These are phyloP conservation scores for Trichoderma asperellum DNA, from an alignment of 2,329 filamentous ascomycete genomes.

Conservation along the genomic window DNA sequence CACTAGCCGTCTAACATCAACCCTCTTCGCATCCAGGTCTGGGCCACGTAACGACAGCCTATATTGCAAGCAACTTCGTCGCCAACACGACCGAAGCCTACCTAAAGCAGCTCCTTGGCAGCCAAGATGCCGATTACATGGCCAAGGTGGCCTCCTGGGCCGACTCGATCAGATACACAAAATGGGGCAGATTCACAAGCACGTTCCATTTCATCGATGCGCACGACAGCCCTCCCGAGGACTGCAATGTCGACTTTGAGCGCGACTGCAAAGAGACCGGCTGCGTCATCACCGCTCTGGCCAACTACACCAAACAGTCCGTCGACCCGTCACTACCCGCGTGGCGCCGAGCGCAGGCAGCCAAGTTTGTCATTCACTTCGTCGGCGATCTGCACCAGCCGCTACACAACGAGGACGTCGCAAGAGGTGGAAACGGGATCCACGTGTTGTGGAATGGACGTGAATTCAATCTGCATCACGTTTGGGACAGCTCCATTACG, in stretches of 20 bases:
- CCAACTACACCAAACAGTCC: slow-evolving; percentile 63
- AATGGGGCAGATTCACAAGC: slow-evolving; percentile 63
- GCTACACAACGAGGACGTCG: slow-evolving; percentile 66
- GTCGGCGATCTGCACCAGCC: slow-evolving; percentile 72
- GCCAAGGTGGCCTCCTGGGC: slow-evolving; percentile 69
- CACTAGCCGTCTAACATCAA: not conserved
- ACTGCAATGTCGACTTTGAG: slow-evolving; percentile 60
- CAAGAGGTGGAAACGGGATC: slow-evolving; percentile 70
- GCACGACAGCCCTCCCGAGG: slow-evolving; percentile 61
- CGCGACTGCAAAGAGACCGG: slow-evolving; percentile 65
- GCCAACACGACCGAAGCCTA: slow-evolving; percentile 57
- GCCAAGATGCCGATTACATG: slow-evolving; percentile 60
- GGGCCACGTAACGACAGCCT: slow-evolving; percentile 68
- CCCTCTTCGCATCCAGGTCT: slow-evolving; percentile 48
- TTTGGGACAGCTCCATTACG: slow-evolving; percentile 73
- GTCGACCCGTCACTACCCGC: slow-evolving; percentile 51
- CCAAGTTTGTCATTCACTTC: slow-evolving; percentile 71
- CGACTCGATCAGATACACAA: slow-evolving; percentile 67
- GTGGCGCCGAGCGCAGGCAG: slow-evolving; percentile 59
- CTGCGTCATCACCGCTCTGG: slow-evolving; percentile 65
- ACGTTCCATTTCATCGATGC: slow-evolving; percentile 73
- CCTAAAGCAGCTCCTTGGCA: slow-evolving; percentile 61
- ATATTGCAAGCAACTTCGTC: slow-evolving; percentile 65
- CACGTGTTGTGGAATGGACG: slow-evolving; percentile 62
- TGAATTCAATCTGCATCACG: slow-evolving; percentile 68